Evolutionary conservation across 495 filamentous ascomycete genomes (phyloP).

Genomic region (Aspergillus nidulans): DNA sequence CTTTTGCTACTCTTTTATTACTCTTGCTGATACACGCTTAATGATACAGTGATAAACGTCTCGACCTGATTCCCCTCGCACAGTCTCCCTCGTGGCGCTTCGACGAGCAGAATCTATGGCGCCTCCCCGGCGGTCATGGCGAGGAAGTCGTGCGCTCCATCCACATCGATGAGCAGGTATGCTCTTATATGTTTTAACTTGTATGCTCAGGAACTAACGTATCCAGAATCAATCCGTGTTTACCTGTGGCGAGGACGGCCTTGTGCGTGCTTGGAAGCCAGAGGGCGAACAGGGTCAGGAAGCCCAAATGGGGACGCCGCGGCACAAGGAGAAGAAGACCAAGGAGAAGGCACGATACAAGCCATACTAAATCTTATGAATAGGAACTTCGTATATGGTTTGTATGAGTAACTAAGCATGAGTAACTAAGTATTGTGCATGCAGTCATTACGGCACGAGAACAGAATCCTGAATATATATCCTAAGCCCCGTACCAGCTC

Average conservation of each 20-base stretch:
- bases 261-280: constrained; percentile 48
- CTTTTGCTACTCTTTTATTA: constrained; percentile 6
- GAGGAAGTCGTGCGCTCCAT: constrained; percentile 80
- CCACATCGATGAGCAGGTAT: constrained; percentile 63
- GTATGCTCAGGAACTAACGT: neutral
- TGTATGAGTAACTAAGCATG: no score
- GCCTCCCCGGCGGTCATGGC: constrained; percentile 72
- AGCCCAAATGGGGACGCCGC: constrained; percentile 21
- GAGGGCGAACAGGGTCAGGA: constrained; percentile 19
- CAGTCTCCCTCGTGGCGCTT: constrained; percentile 57
- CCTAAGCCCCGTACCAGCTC: no score
- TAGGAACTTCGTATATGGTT: no score
- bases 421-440: no score
- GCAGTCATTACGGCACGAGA: no score
- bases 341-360: constrained; percentile 40
- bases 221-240: constrained; percentile 61
- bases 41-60: constrained; percentile 51
- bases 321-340: constrained; percentile 33
- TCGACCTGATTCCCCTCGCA: constrained; percentile 64
- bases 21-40: constrained; percentile 8
- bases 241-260: constrained; percentile 76
- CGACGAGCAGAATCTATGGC: constrained; percentile 56
- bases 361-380: constrained; percentile 29
- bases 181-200: constrained; percentile 11
- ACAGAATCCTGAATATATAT: no score